Evolutionary conservation across 345 rosid genomes (phyloP).

Genomic region (Clarkia xantiana): DNA sequence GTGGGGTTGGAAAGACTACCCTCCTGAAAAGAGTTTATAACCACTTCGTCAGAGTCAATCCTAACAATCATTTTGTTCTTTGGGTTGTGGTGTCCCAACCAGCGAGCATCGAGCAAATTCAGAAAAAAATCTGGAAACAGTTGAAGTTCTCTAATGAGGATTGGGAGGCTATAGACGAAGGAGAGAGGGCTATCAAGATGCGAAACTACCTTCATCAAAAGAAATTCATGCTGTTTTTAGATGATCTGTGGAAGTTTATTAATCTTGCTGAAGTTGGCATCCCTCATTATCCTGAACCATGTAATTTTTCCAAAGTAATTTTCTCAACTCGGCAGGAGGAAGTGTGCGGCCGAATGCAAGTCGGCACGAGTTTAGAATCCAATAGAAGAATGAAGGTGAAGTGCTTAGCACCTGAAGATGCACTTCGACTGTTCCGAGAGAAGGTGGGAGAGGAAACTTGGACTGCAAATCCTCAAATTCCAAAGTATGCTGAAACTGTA

Average conservation of each 20-base stretch:
- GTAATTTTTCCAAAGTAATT: conserved; percentile 8
- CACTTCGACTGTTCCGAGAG: conserved; percentile 4
- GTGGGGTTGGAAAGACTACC: conserved; percentile 15
- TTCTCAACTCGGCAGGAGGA: conserved; percentile 9
- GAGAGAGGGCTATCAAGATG: not conserved
- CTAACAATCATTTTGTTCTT: not conserved
- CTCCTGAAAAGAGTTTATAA: conserved; percentile 9
- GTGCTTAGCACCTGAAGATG: conserved; percentile 2
- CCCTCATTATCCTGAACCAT: not conserved
- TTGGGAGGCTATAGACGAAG: not conserved
- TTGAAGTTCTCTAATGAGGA: not conserved
- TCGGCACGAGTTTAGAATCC: too few species aligned
- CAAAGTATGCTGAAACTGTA: not conserved
- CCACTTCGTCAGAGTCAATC: not conserved
- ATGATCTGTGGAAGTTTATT: conserved; percentile 8
- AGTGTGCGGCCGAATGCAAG: conserved; percentile 3
- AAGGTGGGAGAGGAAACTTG: conserved; percentile 2
- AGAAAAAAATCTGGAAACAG: conserved; percentile 3
- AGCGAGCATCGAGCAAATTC: not conserved
- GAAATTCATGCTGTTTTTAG: conserved; percentile 15
- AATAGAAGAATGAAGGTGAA: not conserved
- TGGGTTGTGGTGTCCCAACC: conserved; percentile 8
- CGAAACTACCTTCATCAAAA: not conserved
- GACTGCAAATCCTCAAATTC: conserved; percentile 3
- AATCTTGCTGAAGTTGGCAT: conserved; percentile 4